Percentiles rank a stretch among this genome's conserved stretches.
These are phyloP conservation scores for Schwanniomyces etchellsii DNA, from an alignment of 1,139 yeast genomes.

Conservation along the genomic window DNA sequence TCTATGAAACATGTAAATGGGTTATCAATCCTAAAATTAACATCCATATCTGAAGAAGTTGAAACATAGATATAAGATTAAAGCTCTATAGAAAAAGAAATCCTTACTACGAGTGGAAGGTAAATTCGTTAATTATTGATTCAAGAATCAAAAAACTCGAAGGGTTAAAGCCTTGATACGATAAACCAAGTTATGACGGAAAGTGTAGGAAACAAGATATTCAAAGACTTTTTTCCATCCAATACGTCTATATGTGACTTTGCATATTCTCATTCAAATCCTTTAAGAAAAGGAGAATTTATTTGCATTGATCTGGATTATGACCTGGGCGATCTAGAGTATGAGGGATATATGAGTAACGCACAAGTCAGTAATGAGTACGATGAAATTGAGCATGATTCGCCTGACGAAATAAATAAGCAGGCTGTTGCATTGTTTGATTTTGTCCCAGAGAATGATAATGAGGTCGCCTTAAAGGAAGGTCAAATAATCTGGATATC, in stretches of 20 bases:
- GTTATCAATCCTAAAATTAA: no score
- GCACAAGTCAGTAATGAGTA: slow-evolving; percentile 3
- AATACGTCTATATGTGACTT: slow-evolving; percentile 61
- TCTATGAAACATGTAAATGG: no score
- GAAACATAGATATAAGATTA: no score
- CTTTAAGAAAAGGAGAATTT: slow-evolving; percentile 55
- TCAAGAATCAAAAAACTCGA: no score
- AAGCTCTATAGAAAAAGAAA: no score
- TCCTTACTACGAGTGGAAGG: no score
- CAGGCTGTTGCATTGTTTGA: slow-evolving; percentile 85
- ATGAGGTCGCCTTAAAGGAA: slow-evolving; percentile 72
- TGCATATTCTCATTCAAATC: slow-evolving; percentile 66
- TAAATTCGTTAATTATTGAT: no score
- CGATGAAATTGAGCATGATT: slow-evolving; percentile 14
- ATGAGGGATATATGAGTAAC: slow-evolving; percentile 4
- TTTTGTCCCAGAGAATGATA: slow-evolving; percentile 88
- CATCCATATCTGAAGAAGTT: no score
- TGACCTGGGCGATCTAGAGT: slow-evolving; percentile 6
- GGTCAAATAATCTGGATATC: slow-evolving; percentile 85
- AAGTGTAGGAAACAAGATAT: neutral
- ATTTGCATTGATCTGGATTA: slow-evolving; percentile 9
- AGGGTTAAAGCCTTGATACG: no score
- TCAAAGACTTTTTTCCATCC: slow-evolving; percentile 14
- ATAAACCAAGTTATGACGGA: neutral
- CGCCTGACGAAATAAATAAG: slow-evolving; percentile 34